Evolutionary conservation across 2,329 filamentous ascomycete species (phyloP), one percentile per base, ranked within the genome.

Genomic region (Pseudovirgaria hyperparasitica): DNA sequence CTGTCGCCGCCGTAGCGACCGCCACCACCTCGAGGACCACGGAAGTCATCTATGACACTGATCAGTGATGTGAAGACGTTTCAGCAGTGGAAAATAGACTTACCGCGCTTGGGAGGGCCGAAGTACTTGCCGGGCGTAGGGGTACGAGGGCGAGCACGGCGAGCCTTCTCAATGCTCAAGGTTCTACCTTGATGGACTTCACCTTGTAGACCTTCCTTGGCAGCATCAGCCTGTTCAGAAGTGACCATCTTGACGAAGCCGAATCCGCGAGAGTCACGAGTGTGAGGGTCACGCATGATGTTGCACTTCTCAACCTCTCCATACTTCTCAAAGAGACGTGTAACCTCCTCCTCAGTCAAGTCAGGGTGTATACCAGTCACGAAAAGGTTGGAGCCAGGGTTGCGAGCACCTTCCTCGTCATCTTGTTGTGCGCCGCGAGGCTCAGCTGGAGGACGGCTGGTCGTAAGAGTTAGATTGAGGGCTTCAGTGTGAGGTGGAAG

Each of bases 161-260:
- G 85, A 48, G 90, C 90, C 71, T 96, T 98, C 68, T 98, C 90
- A 41, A 98, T 96, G 70, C 86, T 94, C 47, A 98, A 63, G 35
- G 86, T 94, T 45, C 90, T 81, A 35, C 90, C 90, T 52, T 98
- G 87, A 40, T 94, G 85, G 42, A 84, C 73, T 58, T 96, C 87
- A 50, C 87, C 87, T 57, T 96, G 87, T 17, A 98, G 70, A 28
- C 82, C 87, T 49, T 96, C 90, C 65, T 90, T 93, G 42, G 90
- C 90, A 42, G 90, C 86, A 58, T 98, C 90, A 38, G 90, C 90
- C 59, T 93, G 82, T 30, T 96, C 87, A 25, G 82, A 73, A 32
- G 84, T 92, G 34, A 85, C 76, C 87, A 98, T 96, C 67, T 98
- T 96, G 55, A 98, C 90, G 63, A 98, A 98, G 30, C 90, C 90